Base-by-base conservation (phyloP, 768 basidiomycete species). In the Suillus spraguei region DNA sequence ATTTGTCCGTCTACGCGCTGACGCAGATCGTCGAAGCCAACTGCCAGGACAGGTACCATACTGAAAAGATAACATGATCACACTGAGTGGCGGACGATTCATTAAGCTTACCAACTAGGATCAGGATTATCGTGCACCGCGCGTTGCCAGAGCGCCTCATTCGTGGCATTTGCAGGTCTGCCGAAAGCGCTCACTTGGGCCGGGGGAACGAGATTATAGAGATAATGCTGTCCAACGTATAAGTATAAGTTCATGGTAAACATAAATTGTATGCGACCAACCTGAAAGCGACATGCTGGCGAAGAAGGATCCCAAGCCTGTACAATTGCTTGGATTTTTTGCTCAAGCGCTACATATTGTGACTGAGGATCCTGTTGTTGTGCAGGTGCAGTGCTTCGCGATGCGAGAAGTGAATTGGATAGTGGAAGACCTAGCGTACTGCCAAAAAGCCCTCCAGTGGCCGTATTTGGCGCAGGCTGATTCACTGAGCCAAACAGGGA, bases 121-220 rank as follows among this genome's bases (percentile, higher is more conserved):
- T 94, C 91, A 0, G 94, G 94, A 67, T 94, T 95, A 71, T 94
- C 92, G 58, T 85, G 79, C 1, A 86, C 78, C 8, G 93, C 93
- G 71, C 89, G 89, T 69, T 90, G 85, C 93, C 93, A 95, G 50
- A 88, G 68, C 10, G 79, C 79, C 50, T 93, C 90, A 54, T 91
- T 88, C 6, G 84, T 83, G 14, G 87, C 87, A 68, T 92, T 92
- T 16, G 80, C 72, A 14, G 94, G 93, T 17, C 90, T 86, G 8
- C 84, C 87, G 65, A 91, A 95, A 59, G 87, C 67, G 33, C 77
- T 80, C 3, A 90, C 85, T 67, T 88, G 81, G 6, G 78, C 79
- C 0, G 91, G 90, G 68, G 90, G 87, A 5, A 94, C 91, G 16
- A 92, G 78, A 68, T 94, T 95, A 73, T 95, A 95, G 68, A 95